These are phyloP conservation scores for Monosporozyma solicola DNA, from an alignment of 805 yeast species.

Conservation along the genomic window DNA sequence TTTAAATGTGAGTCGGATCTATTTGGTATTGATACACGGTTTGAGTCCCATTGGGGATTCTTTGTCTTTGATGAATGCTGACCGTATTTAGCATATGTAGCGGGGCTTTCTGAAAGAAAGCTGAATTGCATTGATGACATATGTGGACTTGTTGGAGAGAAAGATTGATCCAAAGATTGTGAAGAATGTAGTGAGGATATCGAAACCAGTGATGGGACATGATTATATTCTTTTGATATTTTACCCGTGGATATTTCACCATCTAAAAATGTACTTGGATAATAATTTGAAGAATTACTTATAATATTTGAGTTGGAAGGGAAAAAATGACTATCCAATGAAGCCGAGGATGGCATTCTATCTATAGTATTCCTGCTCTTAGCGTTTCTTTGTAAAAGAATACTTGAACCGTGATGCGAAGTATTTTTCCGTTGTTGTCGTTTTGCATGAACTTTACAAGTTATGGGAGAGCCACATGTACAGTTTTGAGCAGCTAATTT, in stretches of 20 bases:
- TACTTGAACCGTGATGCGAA: background rate
- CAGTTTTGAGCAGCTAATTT: slow-evolving; percentile 27
- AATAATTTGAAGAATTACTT: slow-evolving; percentile 11
- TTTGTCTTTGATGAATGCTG: background rate
- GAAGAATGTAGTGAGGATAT: slow-evolving; percentile 28
- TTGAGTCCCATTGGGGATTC: slow-evolving; percentile 11
- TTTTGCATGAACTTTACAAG: slow-evolving; percentile 19
- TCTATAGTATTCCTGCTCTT: slow-evolving; percentile 5
- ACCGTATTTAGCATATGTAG: background rate
- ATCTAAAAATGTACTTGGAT: slow-evolving; percentile 15
- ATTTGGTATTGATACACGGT: slow-evolving; percentile 11
- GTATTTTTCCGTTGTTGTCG: slow-evolving; percentile 9
- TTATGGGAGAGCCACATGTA: slow-evolving; percentile 23
- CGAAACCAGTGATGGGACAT: slow-evolving; percentile 24
- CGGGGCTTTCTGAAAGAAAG: slow-evolving; percentile 7
- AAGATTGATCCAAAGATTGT: slow-evolving; percentile 25
- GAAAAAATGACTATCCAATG: slow-evolving; percentile 10
- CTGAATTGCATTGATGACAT: slow-evolving; percentile 10
- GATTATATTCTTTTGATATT: slow-evolving; percentile 24
- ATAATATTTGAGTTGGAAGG: slow-evolving; percentile 6
- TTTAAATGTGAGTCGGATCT: slow-evolving; percentile 15
- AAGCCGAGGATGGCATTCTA: slow-evolving; percentile 9
- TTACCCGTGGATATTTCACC: slow-evolving; percentile 17
- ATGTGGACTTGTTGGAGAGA: slow-evolving; percentile 26
- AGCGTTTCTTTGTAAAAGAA: slow-evolving; percentile 3